Base-by-base conservation (phyloP, 1,284 basidiomycete species). In the Schizophyllum amplum region DNA sequence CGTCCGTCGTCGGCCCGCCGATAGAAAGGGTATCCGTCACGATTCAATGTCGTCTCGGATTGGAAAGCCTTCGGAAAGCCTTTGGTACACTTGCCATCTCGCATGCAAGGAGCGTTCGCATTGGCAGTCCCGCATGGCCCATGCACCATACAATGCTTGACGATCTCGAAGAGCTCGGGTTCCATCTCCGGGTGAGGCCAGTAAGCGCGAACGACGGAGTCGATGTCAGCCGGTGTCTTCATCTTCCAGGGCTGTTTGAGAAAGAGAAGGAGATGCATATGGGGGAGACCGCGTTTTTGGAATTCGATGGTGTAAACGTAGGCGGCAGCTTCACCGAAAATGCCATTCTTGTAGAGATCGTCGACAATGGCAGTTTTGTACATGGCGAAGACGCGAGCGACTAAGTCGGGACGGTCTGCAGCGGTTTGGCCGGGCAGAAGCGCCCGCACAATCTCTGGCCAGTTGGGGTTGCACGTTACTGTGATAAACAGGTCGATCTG, bases 261-360 rank as follows among this genome's bases (percentile, higher is more conserved):
- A 56, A 75, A 76, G 1, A 81, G 64, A 0, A 80, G 63, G 0
- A 74, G 58, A 57, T 82, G 79, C 59, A 75, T 70, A 54, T 80
- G 78, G 1, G 77, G 77, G 0, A 80, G 68, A 0, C 77, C 75
- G 1, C 72, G 64, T 57, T 79, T 82, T 59, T 82, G 80, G 55
- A 77, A 82, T 59, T 81, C 76, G 57, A 80, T 76, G 1, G 70
- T 71, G 56, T 75, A 75, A 0, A 81, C 70, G 57, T 71, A 61
- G 0, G 70, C 75, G 23, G 67, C 67, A 2, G 63, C 50, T 0
- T 55, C n/a, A 0, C 75, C 75, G 62, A 77, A 71, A 63, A 68
- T 61, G 4, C 67, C 64, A 9, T 71, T 55, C 55, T 71, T 73
- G 56, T 59, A 48, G 24, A 77, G 71, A 42, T 72, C 64, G 0